phyloP scores from a whole-genome alignment of 352 stramenopile species.

The Globisporangium recalcitrans region DNA sequence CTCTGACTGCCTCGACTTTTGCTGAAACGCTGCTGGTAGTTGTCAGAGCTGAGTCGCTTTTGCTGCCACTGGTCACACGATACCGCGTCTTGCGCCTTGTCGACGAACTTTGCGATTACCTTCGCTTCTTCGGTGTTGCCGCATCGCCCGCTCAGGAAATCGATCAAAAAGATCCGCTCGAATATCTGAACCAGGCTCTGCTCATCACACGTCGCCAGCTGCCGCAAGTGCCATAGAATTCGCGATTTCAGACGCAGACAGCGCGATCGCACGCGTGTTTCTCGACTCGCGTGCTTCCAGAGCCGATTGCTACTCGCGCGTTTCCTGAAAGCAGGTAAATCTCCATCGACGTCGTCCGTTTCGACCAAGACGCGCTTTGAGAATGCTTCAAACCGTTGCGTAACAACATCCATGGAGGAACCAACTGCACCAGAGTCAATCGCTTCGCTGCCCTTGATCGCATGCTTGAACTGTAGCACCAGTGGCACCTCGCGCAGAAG shows the following conservation, averaged over 20 bases:
- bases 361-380: neutral
- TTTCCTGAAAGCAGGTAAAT: neutral
- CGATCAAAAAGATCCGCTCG: slow-evolving; percentile 17
- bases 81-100: slow-evolving; percentile 9
- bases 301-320: neutral
- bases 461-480: slow-evolving; percentile 20
- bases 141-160: slow-evolving; percentile 7
- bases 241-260: slow-evolving; percentile 9
- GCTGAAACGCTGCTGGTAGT: slow-evolving; percentile 1
- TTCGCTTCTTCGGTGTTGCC: slow-evolving; percentile 13
- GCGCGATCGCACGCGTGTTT: slow-evolving; percentile 3
- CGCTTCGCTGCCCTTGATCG: neutral
- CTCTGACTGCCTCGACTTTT: neutral
- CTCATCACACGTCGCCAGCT: neutral
- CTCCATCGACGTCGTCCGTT: neutral
- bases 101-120: slow-evolving; percentile 13
- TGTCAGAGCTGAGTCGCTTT: slow-evolving; percentile 1
- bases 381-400: slow-evolving; percentile 3
- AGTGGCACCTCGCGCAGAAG: slow-evolving; percentile 23
- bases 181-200: slow-evolving; percentile 6
- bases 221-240: slow-evolving; percentile 13
- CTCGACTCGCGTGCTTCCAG: slow-evolving; percentile 10
- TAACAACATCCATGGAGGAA: neutral
- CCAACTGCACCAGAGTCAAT: neutral
- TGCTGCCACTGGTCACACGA: slow-evolving; percentile 9